Base-by-base conservation (phyloP, 2,329 filamentous ascomycete genomes). In the Fusarium xylarioides region DNA sequence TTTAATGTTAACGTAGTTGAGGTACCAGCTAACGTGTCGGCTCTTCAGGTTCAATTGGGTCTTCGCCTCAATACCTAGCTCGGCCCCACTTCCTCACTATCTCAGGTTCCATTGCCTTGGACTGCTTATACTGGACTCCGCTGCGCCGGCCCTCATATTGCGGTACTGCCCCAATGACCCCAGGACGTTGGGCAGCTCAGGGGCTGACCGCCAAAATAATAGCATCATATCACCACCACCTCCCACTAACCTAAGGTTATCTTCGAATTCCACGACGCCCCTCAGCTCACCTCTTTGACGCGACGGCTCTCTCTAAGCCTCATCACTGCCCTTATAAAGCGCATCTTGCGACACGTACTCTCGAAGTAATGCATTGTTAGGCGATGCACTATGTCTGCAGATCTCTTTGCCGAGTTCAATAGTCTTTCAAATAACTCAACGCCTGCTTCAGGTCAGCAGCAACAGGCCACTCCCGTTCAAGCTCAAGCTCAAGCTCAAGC, bases 401-500 rank as follows among this genome's bases (percentile, higher is more conserved):
- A 91, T 80, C 86, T 92, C 64, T 90, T 91, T 77, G 90, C 89
- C 62, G 88, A 90, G 73, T 91, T 92, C 74, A 89, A 87, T 76
- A 84, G 82, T 75, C 82, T 85, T 73, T 84, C 86, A 58, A 81
- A 79, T 62, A 79, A 77, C 68, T 71, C 80, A 65, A 77, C 82
- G 35, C 75, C 77, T 54, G 77, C 80, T 53, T 72, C 76, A 59
- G 56, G 52, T 32, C 62, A 74, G 47, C 55, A 57, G 28, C 43
- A 47, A 34, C 74, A 71, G 55, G 37, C 69, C 52, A 60, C 37
- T 34, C 56, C 55, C 23, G 56, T 71, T 62, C 70, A 71, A 32
- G 49, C 70, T 64, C 70, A 71, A 34, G 49, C 70, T 64, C 70
- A 71, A 34, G 47, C 69, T 63, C 70, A 60, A 52, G 49, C 58